Evolutionary conservation across 306 rosid species (phyloP), one percentile per base, ranked within the genome.

Genomic region (Malus orientalis): DNA sequence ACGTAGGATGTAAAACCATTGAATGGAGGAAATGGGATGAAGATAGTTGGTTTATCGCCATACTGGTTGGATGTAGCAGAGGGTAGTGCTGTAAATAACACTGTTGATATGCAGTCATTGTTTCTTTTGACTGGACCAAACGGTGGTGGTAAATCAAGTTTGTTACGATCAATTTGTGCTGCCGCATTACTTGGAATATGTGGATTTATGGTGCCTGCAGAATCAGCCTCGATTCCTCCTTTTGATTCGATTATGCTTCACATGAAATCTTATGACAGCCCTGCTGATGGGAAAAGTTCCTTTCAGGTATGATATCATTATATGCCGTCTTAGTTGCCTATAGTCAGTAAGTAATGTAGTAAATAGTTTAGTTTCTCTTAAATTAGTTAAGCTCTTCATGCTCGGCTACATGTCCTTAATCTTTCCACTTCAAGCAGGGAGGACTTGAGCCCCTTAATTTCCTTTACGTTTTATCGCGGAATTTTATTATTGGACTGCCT

Each of bases 81-180:
- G 84, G 98, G 97, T 55, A 88, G 91, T 63, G 88, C 91, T 58
- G 98, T 95, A 69, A 89, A 81, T 73, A 95, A 95, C 81, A 86
- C 86, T 22, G 93, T 95, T 63, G 96, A 89, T 84, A 92, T 95
- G 97, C 88, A 89, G 29, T 92, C 96, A 30, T 86, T 95, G 55
- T 86, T 89, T 84, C 97, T 95, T 69, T 85, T 95, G 90, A 95
- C 98, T 11, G 97, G 98, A 74, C 98, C 97, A 45, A 95, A 95
- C 88, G 98, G 98, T 40, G 98, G 98, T 69, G 97, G 98, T 70
- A 95, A 95, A 84, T 95, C 97, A 75, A 95, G 98, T 81, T 85
- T 95, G 72, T 90, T 95, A 68, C 90, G 97, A 77, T 95, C 98
- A 77, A 76, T 92, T 73, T 95, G 97, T 84, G 98, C 98, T 74